Evolutionary conservation across 2,329 filamentous ascomycete species (phyloP).

Genomic region (Diaporthe sp.): DNA sequence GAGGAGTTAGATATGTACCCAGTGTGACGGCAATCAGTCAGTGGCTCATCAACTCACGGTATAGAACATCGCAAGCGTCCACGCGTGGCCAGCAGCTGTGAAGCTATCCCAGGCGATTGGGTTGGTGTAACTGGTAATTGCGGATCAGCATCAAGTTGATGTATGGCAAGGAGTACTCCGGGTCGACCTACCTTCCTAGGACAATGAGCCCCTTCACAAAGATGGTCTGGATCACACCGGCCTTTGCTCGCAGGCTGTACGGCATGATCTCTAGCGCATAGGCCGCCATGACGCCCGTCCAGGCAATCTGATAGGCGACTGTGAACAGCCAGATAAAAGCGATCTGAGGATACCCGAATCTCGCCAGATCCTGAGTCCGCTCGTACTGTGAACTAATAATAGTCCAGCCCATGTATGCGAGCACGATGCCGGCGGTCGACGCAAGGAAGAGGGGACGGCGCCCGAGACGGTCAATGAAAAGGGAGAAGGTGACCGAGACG

Average conservation of each 20-base stretch:
- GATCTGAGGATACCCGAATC: slow-evolving; percentile 63
- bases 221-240: slow-evolving; percentile 72
- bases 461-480: slow-evolving; percentile 61
- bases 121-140: slow-evolving; percentile 64
- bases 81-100: slow-evolving; percentile 57
- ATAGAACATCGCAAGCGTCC: slow-evolving; percentile 73
- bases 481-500: not conserved
- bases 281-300: slow-evolving; percentile 65
- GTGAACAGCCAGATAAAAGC: slow-evolving; percentile 70
- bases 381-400: slow-evolving; percentile 67
- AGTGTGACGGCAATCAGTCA: too few relatives aligned
- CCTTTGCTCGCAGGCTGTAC: slow-evolving; percentile 65
- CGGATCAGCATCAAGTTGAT: not conserved
- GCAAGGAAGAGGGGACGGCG: slow-evolving; percentile 67
- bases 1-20: not conserved
- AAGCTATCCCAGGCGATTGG: slow-evolving; percentile 69
- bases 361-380: slow-evolving; percentile 54
- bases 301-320: slow-evolving; percentile 67
- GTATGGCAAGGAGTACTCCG: not conserved
- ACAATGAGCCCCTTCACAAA: slow-evolving; percentile 70
- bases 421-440: slow-evolving; percentile 50
- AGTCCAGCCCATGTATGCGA: slow-evolving; percentile 57
- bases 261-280: slow-evolving; percentile 68
- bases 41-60: slow-evolving; percentile 46
- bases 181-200: slow-evolving; percentile 63